Conservation (phyloP, 1,284 basidiomycete species). For the Testicularia cyperi region DNA sequence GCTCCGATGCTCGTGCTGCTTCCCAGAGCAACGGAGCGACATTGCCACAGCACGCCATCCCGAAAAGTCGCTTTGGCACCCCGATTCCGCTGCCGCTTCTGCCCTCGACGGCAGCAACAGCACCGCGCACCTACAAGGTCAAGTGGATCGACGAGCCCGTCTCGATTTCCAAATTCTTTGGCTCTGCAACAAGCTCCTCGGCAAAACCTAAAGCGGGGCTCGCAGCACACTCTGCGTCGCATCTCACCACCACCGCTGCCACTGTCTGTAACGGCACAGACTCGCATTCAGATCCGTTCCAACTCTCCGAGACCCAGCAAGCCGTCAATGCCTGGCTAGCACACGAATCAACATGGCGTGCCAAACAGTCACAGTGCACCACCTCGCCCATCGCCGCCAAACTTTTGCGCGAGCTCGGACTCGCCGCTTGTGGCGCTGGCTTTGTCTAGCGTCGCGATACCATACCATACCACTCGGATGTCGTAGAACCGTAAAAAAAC, state of each 20-base stretch:
- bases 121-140: constrained; percentile 34
- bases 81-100: constrained; percentile 6
- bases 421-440: constrained; percentile 1
- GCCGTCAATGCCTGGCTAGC: constrained; percentile 21
- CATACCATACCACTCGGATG: too few relatives aligned
- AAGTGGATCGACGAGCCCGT: constrained; percentile 46
- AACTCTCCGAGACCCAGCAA: constrained; percentile 4
- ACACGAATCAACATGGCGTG: constrained; percentile 3
- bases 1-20: background rate
- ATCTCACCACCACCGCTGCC: background rate
- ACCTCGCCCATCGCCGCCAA: constrained; percentile 3
- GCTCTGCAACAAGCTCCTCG: too few relatives aligned
- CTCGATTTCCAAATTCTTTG: constrained; percentile 40
- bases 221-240: background rate
- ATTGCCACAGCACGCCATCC: too few relatives aligned
- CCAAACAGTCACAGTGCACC: background rate
- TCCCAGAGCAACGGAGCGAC: background rate
- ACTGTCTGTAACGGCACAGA: background rate
- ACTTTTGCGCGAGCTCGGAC: constrained; percentile 17
- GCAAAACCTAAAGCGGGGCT: constrained; percentile 4
- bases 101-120: constrained; percentile 3
- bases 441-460: too few relatives aligned
- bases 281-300: background rate
- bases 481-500: too few relatives aligned
- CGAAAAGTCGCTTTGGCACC: constrained; percentile 24